Conservation (phyloP, 2,329 filamentous ascomycete species). For the Phaeosphaeriaceae sp. region DNA sequence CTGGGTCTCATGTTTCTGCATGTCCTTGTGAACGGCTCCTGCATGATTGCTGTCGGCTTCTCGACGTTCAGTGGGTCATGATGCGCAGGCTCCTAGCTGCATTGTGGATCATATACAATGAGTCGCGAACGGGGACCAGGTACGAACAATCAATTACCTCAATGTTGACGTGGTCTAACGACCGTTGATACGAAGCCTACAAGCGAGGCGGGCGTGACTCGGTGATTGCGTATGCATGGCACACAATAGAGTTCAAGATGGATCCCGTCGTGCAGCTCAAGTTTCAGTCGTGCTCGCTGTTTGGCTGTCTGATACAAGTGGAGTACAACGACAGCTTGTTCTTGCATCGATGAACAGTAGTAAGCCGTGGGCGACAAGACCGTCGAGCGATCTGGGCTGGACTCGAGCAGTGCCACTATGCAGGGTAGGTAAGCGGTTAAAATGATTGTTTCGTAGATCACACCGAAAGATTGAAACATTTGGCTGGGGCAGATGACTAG, state of each 20-base stretch:
- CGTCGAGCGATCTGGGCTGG: slow-evolving; percentile 8
- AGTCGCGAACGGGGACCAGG: too few species aligned
- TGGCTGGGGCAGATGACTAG: slow-evolving; percentile 1
- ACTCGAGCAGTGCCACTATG: neutral
- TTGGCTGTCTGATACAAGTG: neutral
- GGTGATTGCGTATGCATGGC: neutral
- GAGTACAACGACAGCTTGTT: neutral
- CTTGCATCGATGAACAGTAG: neutral
- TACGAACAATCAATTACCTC: neutral
- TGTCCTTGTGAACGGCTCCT: too few species aligned
- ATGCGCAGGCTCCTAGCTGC: too few species aligned
- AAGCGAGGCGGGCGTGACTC: neutral
- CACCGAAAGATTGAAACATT: slow-evolving; percentile 11
- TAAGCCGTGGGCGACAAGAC: slow-evolving; percentile 13
- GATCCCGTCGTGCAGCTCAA: neutral
- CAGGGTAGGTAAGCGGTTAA: slow-evolving; percentile 4
- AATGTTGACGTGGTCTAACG: neutral
- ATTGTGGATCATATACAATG: too few species aligned
- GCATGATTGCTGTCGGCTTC: too few species aligned
- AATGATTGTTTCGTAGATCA: slow-evolving; percentile 4
- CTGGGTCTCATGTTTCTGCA: too few species aligned
- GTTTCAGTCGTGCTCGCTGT: neutral
- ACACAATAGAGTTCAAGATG: neutral
- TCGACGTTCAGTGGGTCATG: too few species aligned
- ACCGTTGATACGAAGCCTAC: neutral